Base-by-base conservation (phyloP, 2,329 filamentous ascomycete genomes). In the Botrytis aclada region DNA sequence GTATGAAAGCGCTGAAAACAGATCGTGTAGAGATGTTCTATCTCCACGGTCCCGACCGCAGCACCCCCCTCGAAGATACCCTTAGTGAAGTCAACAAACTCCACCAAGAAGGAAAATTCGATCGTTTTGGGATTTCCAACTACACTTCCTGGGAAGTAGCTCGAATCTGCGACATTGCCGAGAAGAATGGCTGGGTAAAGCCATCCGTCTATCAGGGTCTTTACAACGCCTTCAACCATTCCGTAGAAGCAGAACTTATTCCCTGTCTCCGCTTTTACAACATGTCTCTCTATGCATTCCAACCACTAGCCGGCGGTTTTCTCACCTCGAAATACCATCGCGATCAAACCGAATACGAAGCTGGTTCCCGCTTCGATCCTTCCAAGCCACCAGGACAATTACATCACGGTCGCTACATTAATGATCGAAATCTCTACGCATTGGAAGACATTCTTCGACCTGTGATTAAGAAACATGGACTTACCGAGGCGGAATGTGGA, bases 401-500 rank as follows among this genome's bases (percentile, higher is more conserved):
- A 76, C 88, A 89, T 77, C 84, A 87, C 25, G 80, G 81, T 1
- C 83, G 88, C 8, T 92, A 91, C 80, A 91, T 90, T 83, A 87
- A 87, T 74, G 87, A 90, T 75, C 82, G 84, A 0, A 89, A 86
- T 3, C 91, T 91, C 77, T 85, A 90, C 71, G 92, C 93, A 1
- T 83, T 96, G 63, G 65, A 69, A 41, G 84, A 87, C 74, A 82
- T 91, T 64, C 87, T 96, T 75, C 91, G 94, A 82, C 83, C 86
- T 4, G 92, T 90, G 1, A 87, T 89, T 1, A 83, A 89, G 77
- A 91, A 92, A 82, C 86, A 93, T 79, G 88, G 86, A 1, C 80
- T 95, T 76, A 90, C 88, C 4, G 82, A 93, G 80, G 86, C 94
- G 64, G 93, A 96, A 83, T 89, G 88, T 25, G 92, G 92, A 1